A percentile compares a stretch with the other conserved stretches of the same genome.
phyloP scores from a whole-genome alignment of 2,329 filamentous ascomycete species.

The Botrytis deweyae region DNA sequence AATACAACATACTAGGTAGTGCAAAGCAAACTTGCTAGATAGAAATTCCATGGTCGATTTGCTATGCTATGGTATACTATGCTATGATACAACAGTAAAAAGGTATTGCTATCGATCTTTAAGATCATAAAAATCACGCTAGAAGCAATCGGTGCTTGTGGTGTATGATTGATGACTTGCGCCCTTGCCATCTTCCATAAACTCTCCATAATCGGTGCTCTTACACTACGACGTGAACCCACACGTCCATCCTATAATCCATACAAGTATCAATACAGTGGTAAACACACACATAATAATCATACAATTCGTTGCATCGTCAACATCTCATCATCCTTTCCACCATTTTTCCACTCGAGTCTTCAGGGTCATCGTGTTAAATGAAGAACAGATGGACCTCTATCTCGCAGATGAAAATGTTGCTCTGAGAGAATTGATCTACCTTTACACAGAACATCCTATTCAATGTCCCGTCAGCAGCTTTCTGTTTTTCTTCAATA shows the following conservation, averaged over 20 bases:
- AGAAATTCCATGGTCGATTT: background rate
- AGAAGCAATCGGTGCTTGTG: background rate
- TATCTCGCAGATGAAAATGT: background rate
- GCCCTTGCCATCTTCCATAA: background rate
- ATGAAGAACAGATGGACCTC: background rate
- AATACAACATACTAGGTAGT: background rate
- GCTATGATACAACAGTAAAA: background rate
- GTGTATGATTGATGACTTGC: background rate
- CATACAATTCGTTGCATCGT: background rate
- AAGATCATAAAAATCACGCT: background rate
- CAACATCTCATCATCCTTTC: background rate
- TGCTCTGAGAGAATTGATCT: background rate
- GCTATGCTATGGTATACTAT: background rate
- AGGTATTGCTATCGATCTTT: background rate
- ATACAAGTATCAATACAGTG: conserved; percentile 10
- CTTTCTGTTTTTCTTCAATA: conserved; percentile 60
- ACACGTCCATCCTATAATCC: background rate
- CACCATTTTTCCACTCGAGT: background rate
- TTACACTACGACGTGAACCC: background rate
- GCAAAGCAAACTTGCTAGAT: background rate
- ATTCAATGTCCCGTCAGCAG: conserved; percentile 43
- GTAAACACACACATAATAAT: background rate
- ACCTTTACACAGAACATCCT: background rate
- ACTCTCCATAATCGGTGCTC: background rate
- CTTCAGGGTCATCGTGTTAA: background rate